Percentiles rank a stretch among this genome's conserved stretches.
These are phyloP conservation scores for Pyrenochaeta sp. DNA, from an alignment of 2,329 filamentous ascomycete genomes.

Conservation along the genomic window DNA sequence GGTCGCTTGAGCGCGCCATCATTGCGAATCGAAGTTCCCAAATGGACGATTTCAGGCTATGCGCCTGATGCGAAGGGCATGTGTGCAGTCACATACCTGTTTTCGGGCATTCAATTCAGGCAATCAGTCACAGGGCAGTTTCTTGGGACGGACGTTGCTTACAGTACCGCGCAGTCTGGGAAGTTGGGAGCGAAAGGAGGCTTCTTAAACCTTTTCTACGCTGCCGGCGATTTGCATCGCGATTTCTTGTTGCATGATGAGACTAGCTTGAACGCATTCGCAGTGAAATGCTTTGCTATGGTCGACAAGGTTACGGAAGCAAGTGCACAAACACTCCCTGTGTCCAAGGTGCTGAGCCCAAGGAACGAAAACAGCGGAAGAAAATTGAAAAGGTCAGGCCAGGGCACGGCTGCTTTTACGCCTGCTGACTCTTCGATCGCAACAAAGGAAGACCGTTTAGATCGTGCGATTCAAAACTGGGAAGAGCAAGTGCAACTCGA, in stretches of 20 bases:
- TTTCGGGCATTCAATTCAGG: slow-evolving; percentile 38
- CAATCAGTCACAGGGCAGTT: slow-evolving; percentile 31
- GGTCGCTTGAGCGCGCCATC: slow-evolving; percentile 39
- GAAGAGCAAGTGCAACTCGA: neutral
- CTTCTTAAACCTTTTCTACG: slow-evolving; percentile 26
- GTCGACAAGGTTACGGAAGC: slow-evolving; percentile 31
- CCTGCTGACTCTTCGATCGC: neutral
- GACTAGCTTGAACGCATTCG: slow-evolving; percentile 22
- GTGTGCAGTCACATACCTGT: slow-evolving; percentile 33
- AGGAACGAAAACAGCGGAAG: slow-evolving; percentile 23
- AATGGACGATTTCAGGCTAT: slow-evolving; percentile 34
- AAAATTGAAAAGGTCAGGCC: neutral
- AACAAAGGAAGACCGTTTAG: neutral
- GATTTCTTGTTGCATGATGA: slow-evolving; percentile 12
- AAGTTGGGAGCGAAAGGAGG: slow-evolving; percentile 37
- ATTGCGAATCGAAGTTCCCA: slow-evolving; percentile 37
- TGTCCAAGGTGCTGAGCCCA: slow-evolving; percentile 16
- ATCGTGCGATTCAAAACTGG: neutral
- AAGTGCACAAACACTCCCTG: slow-evolving; percentile 20
- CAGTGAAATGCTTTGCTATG: slow-evolving; percentile 25
- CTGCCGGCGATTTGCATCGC: neutral
- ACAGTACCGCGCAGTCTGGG: slow-evolving; percentile 36
- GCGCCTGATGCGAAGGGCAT: slow-evolving; percentile 13
- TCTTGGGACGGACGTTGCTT: slow-evolving; percentile 16
- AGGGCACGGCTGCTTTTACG: neutral